Conservation (phyloP, 2,329 filamentous ascomycete genomes). For the Domatiomyces catenatus region DNA sequence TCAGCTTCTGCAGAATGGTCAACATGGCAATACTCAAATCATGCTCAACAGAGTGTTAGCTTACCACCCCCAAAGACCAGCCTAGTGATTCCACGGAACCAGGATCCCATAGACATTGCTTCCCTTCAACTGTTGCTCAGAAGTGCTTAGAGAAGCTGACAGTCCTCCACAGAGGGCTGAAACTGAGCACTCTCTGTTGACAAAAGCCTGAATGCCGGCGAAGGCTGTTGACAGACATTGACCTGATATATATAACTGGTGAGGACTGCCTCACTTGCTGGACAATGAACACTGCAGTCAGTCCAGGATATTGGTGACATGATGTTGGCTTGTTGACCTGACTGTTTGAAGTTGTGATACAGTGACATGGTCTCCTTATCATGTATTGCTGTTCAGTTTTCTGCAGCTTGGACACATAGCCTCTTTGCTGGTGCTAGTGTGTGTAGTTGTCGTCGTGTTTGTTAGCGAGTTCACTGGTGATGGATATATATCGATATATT, state of each 20-base stretch:
- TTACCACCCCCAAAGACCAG: constrained; percentile 10
- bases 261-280: background rate
- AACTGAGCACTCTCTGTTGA: too few species aligned
- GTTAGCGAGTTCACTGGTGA: too few species aligned
- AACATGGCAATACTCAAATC: background rate
- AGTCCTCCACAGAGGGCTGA: too few species aligned
- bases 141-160: background rate
- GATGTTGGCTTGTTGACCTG: too few species aligned
- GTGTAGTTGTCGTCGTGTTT: too few species aligned
- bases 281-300: background rate
- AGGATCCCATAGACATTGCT: background rate
- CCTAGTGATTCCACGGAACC: constrained; percentile 5
- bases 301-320: too few species aligned
- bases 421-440: too few species aligned
- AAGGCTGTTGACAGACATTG: background rate
- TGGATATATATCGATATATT: too few species aligned
- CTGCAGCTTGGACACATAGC: too few species aligned
- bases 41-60: background rate
- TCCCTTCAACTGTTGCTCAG: background rate
- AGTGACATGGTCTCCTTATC: too few species aligned
- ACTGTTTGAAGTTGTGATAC: too few species aligned
- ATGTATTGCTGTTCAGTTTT: too few species aligned
- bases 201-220: background rate
- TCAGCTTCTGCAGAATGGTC: background rate
- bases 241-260: background rate